Percentiles rank a stretch among this genome's conserved stretches.
These are phyloP conservation scores for Leishmania turanica DNA, from an alignment of 208 protist genomes.

Conservation along the genomic window DNA sequence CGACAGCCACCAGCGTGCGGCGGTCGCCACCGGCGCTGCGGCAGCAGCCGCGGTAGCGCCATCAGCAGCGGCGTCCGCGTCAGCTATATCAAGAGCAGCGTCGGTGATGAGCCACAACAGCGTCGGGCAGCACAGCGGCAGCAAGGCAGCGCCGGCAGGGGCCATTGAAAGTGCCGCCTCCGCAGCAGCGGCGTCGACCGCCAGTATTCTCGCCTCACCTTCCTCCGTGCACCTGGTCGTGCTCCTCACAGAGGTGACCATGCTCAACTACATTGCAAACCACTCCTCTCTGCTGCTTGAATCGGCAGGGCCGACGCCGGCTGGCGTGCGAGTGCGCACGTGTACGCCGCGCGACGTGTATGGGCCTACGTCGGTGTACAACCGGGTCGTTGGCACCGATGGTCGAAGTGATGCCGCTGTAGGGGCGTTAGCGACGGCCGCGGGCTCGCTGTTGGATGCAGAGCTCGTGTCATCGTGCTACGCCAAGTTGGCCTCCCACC, in stretches of 20 bases:
- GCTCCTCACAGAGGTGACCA: slow-evolving; percentile 71
- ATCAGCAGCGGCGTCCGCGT: neutral
- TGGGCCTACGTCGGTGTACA: slow-evolving; percentile 31
- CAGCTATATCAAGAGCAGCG: neutral
- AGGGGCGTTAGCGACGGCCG: neutral
- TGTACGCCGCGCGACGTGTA: slow-evolving; percentile 24
- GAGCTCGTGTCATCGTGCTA: slow-evolving; percentile 17
- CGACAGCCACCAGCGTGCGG: slow-evolving; percentile 23
- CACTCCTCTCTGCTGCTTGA: slow-evolving; percentile 22
- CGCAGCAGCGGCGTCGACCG: slow-evolving; percentile 22
- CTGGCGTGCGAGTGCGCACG: neutral
- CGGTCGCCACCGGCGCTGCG: slow-evolving; percentile 3
- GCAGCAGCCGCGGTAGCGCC: neutral
- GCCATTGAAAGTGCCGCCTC: slow-evolving; percentile 15
- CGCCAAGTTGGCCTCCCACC: slow-evolving; percentile 18
- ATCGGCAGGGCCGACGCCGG: neutral
- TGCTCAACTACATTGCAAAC: slow-evolving; percentile 67
- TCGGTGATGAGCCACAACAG: neutral
- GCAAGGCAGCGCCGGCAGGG: slow-evolving; percentile 15
- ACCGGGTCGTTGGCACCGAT: neutral
- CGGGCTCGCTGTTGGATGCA: slow-evolving; percentile 1
- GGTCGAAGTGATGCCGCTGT: neutral
- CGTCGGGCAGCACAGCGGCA: slow-evolving; percentile 3
- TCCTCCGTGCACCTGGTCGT: slow-evolving; percentile 62
- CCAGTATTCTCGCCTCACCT: slow-evolving; percentile 36